Base-by-base conservation (phyloP, 371 early-diverging fungal genomes). In the Blakeslea trispora region DNA sequence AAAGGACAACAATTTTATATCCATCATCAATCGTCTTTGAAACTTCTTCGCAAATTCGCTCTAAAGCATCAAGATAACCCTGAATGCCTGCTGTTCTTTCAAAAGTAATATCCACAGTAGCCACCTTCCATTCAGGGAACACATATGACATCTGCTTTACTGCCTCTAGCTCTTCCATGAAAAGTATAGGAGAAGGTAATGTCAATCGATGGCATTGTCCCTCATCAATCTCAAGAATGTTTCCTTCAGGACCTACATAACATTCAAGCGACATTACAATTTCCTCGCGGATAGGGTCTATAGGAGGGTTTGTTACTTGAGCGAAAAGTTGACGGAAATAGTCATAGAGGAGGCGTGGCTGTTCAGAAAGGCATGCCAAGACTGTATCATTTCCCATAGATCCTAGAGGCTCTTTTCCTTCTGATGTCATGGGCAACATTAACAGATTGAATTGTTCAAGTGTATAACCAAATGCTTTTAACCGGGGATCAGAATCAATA, bases 371-470 rank as follows among this genome's bases (percentile, higher is more conserved):
- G 78, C 97, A 98, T 7, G 98, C 97, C 23, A 98, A 83, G 17
- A 95, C 91, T 6, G 90, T 83, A 70, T 98, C 98, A 70, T 92
- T 94, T 66, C 98, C 98, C 98, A 97, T 98, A 37, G 96, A 96
- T 15, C 98, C 98, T 37, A 97, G 83, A 23, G 97, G 91, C 70
- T 98, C 98, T 72, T 96, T 95, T 48, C 96, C 97, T 50, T 88
- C 84, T 14, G 66, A 71, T 18, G 82, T 73, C 95, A 98, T 93
- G 14, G 97, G 97, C 22, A 85, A 64, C 46, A 96, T 76, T 24
- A 98, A 68, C 66, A 93, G 77, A 58, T 91, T 92, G 41, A 97
- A 80, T 72, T 96, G 95, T 79, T 98, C 98, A 10, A 94, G 79
- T 8, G 95, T 93, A 64, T 92, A 93, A 43, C 92, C 94, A 73